phyloP scores from a whole-genome alignment of 2,329 filamentous ascomycete genomes.

The Cladosporium colombiae region DNA sequence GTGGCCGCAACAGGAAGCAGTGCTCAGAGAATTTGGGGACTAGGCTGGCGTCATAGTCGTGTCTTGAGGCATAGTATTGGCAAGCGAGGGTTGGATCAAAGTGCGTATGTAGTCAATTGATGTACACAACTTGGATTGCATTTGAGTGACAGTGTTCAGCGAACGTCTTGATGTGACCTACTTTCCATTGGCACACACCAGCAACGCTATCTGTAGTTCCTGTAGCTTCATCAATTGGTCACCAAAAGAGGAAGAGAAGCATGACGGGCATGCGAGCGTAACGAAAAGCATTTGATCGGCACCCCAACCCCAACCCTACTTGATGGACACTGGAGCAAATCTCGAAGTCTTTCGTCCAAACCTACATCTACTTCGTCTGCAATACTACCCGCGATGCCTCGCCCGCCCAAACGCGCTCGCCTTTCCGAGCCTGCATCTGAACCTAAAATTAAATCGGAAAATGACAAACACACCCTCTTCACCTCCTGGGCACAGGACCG shows the following conservation, averaged over 20 bases:
- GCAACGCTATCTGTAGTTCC: background rate
- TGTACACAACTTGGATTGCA: no score
- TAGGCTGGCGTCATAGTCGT: no score
- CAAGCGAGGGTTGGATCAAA: no score
- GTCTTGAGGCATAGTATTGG: no score
- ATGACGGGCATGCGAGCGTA: background rate
- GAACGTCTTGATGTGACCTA: no score
- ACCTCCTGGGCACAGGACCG: constrained; percentile 66
- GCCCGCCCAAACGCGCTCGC: constrained; percentile 14
- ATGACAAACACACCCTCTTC: constrained; percentile 54
- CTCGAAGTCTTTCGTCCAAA: background rate
- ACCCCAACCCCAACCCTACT: background rate
- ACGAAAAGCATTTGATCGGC: fast-evolving
- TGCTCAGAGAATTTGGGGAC: no score
- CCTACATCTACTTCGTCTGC: background rate
- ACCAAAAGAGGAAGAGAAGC: background rate
- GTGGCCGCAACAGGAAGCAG: no score
- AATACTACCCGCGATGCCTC: background rate
- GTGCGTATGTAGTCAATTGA: no score
- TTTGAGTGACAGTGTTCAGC: no score
- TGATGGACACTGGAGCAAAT: background rate
- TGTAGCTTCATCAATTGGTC: background rate
- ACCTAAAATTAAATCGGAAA: background rate
- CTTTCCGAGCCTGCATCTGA: background rate
- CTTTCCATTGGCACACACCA: no score